phyloP scores from a whole-genome alignment of 176 grass and related monocot species.

The Oryza meridionalis region DNA sequence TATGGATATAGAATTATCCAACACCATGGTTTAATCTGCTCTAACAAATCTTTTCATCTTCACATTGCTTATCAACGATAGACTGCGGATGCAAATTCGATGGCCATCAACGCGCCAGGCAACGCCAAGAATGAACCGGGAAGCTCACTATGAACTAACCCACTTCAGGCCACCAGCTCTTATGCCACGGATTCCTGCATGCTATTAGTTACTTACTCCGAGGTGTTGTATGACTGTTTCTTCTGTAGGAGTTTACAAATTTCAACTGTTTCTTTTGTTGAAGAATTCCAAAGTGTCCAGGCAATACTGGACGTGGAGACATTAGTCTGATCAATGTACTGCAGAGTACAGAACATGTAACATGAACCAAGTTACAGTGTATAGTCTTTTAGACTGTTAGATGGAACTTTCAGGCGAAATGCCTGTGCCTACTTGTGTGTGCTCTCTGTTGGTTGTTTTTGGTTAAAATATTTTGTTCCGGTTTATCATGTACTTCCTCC shows the following conservation, averaged over 20 bases:
- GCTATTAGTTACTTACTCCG: not conserved
- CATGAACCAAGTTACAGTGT: slow-evolving; percentile 10
- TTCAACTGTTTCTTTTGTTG: not conserved
- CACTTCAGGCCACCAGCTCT: not conserved
- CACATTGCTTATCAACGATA: slow-evolving; percentile 11
- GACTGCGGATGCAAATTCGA: slow-evolving; percentile 40
- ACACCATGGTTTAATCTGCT: not conserved
- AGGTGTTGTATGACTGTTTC: not conserved
- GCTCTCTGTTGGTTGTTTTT: too few relatives aligned
- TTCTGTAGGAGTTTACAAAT: not conserved
- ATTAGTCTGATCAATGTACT: slow-evolving; percentile 32
- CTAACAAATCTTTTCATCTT: slow-evolving; percentile 12
- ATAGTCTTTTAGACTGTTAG: slow-evolving; percentile 14
- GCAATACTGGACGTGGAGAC: slow-evolving; percentile 5
- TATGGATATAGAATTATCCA: too few relatives aligned
- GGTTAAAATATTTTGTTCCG: too few relatives aligned
- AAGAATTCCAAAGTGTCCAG: not conserved
- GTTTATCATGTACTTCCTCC: too few relatives aligned
- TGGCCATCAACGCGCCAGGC: slow-evolving; percentile 54
- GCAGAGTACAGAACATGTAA: not conserved
- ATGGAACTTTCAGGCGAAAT: not conserved
- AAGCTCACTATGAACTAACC: slow-evolving; percentile 38
- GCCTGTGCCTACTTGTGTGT: too few relatives aligned
- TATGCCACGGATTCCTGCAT: not conserved
- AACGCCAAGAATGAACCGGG: slow-evolving; percentile 48